phyloP scores from a whole-genome alignment of 1,284 basidiomycete species.

The Cutaneotrichosporon sp. region DNA sequence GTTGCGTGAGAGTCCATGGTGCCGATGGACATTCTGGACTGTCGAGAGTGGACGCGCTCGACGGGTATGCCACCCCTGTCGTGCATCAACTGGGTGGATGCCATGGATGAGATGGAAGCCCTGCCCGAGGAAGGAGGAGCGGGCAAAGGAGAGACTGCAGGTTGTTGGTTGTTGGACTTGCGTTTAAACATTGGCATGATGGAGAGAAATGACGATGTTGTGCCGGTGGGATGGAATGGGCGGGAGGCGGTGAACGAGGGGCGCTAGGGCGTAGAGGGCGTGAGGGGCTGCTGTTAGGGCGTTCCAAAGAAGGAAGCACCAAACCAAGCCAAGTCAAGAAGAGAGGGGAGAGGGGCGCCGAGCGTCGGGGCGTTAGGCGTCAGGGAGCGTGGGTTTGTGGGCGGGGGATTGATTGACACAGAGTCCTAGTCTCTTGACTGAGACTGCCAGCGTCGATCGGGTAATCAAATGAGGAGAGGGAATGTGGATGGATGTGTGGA shows the following conservation, averaged over 20 bases:
- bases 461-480: background rate
- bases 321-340: no score
- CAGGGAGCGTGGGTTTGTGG: no score
- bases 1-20: constrained; percentile 16
- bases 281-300: no score
- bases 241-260: background rate
- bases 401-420: no score
- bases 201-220: constrained; percentile 1
- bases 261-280: background rate
- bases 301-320: no score
- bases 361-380: no score
- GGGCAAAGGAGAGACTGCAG: constrained; percentile 10
- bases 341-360: no score
- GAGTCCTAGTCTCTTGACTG: no score
- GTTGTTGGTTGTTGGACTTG: constrained; percentile 11
- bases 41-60: constrained; percentile 8
- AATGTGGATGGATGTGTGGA: background rate
- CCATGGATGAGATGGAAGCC: constrained; percentile 18
- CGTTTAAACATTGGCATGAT: constrained; percentile 20
- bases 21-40: constrained; percentile 18
- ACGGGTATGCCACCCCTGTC: constrained; percentile 8
- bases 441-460: background rate
- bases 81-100: constrained; percentile 11
- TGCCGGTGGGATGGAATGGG: background rate
- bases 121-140: constrained; percentile 1